A percentile compares a stretch with the other conserved stretches of the same genome.
Conservation (phyloP, 116 monocot genomes). For the Papilionanthe hybrid region DNA sequence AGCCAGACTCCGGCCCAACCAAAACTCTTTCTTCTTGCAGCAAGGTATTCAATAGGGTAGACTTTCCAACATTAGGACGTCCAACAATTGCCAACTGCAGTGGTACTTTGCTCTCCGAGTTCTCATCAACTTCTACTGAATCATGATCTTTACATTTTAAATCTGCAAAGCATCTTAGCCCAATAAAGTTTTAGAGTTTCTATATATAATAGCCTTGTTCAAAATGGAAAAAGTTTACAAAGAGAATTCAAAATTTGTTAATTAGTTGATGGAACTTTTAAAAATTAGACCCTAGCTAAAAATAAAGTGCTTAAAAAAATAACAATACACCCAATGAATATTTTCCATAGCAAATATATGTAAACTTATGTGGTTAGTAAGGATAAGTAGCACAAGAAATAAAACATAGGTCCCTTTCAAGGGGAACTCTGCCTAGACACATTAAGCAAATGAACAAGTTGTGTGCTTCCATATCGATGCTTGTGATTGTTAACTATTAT, state of each 20-base stretch:
- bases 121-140: conserved; percentile 31
- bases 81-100: conserved; percentile 97
- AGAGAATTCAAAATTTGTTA: background rate
- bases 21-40: conserved; percentile 91
- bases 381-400: background rate
- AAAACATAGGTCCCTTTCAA: background rate
- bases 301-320: background rate
- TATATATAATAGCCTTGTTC: background rate
- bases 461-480: background rate
- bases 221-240: conserved; percentile 6
- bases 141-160: conserved; percentile 31
- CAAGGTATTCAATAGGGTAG: conserved; percentile 78
- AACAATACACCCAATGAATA: background rate
- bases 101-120: conserved; percentile 36
- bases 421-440: background rate
- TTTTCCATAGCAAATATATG: background rate
- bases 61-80: conserved; percentile 98
- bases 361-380: background rate
- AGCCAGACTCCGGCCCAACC: conserved; percentile 95
- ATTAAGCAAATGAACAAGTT: background rate
- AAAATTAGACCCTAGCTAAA: background rate
- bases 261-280: background rate
- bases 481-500: background rate
- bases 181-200: background rate
- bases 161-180: conserved; percentile 23